Evolutionary conservation across 305 asterid species (phyloP), one percentile per base, ranked within the genome.

Genomic region (Lippia alba): DNA sequence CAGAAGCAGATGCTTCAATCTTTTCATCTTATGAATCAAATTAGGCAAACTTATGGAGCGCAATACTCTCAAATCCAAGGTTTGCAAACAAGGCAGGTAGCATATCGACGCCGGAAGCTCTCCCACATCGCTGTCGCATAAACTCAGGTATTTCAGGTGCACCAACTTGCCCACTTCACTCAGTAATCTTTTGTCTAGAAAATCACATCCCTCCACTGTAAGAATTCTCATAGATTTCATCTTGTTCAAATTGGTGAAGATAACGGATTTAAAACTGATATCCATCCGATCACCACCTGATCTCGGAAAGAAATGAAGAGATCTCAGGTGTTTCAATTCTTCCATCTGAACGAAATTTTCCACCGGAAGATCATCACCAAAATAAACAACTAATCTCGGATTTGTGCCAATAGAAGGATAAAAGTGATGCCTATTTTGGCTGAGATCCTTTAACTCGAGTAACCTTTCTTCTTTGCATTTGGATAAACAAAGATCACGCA

Each of bases 1-100:
- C n/a, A 73, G 11, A 34, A 56, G 65, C 4, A 73, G 72, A 73
- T 73, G 72, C 58, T 45, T 73, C 72, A 73, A 14, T 7, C 19
- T 16, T 16, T 30, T 59, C 41, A 56, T 19, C 18, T 65, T 65
- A 17, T 8, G 0, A 15, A 65, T 32, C 3, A 7, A 8, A 9
- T 50, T 50, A 14, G 61, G 60, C 15, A 65, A 32, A 0, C 0
- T 16, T 0, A 50, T 15, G 3, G 0, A 0, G 0, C 0, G 0
- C 30, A 0, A 0, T 0, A 0, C 7, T 49, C 34, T 19, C 18
- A 66, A 4, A 10, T 66, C 61, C 58, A 66, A 11, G 9, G 60
- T 24, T 11, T 66, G 60, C 19, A 66, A 33, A 66, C 17, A 51
- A 8, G 61, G 32, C n/a, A 64, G 14, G 15, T 48, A 12, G 8